Evolutionary conservation across 2,329 filamentous ascomycete species (phyloP).

Genomic region (Pseudogymnoascus sp.): DNA sequence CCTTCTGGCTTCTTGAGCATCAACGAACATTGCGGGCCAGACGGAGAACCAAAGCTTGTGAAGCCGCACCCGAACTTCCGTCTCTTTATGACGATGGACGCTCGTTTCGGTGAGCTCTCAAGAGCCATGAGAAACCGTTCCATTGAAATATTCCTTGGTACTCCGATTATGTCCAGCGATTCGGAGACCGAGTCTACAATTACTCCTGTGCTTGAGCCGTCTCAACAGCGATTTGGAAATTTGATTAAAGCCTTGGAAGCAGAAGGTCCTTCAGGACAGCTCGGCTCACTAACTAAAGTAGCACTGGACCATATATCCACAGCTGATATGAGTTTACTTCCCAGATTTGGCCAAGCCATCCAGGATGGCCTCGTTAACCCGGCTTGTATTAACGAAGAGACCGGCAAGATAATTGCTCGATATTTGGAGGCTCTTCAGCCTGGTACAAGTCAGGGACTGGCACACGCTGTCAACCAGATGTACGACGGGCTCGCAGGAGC

Average conservation of each 20-base stretch:
- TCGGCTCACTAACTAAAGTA: conserved; percentile 15
- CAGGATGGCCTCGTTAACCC: not conserved
- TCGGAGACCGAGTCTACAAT: not conserved
- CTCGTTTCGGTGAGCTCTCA: conserved; percentile 85
- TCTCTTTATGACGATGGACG: conserved; percentile 89
- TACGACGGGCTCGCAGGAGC: conserved; percentile 20
- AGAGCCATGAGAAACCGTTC: conserved; percentile 94
- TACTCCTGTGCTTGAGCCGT: conserved; percentile 18
- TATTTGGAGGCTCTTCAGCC: conserved; percentile 22
- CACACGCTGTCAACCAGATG: conserved; percentile 18
- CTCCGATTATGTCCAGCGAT: conserved; percentile 13
- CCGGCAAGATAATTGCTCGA: conserved; percentile 11
- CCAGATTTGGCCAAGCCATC: conserved; percentile 20
- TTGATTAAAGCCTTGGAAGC: conserved; percentile 16
- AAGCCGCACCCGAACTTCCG: conserved; percentile 79
- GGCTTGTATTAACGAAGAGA: not conserved
- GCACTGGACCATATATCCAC: conserved; percentile 27
- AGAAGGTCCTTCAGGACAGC: not conserved
- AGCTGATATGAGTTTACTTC: conserved; percentile 23
- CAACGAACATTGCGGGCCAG: conserved; percentile 80
- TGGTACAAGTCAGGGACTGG: conserved; percentile 17
- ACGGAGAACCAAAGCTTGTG: conserved; percentile 73
- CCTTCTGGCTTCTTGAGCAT: conserved; percentile 80
- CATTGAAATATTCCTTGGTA: conserved; percentile 73
- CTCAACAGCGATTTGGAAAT: conserved; percentile 23